Percentiles rank a stretch among this genome's conserved stretches.
These are phyloP conservation scores for Pseudognaphalium luteoalbum DNA, from an alignment of 129 eudicot genomes.

Conservation along the genomic window DNA sequence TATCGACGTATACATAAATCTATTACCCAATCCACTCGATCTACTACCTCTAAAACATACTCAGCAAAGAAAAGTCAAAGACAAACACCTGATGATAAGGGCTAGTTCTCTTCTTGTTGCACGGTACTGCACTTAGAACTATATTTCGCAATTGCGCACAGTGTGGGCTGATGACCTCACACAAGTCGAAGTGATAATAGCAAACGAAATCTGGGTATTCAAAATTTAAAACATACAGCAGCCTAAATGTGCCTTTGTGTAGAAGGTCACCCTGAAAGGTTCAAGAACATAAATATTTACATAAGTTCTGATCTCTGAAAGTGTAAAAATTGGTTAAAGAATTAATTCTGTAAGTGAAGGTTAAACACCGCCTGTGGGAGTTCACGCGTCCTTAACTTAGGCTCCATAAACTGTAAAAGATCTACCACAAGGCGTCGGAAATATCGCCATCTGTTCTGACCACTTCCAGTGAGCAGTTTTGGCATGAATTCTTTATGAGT, in stretches of 20 bases:
- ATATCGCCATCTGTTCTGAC: constrained; percentile 72
- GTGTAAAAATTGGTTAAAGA: background rate
- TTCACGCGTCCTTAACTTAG: constrained; percentile 61
- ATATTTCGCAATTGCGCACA: constrained; percentile 78
- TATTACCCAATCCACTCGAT: background rate
- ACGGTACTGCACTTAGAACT: constrained; percentile 72
- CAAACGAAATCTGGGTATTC: constrained; percentile 84
- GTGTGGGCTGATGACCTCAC: constrained; percentile 67
- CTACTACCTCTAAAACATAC: background rate
- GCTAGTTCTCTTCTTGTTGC: constrained; percentile 73
- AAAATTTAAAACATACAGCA: constrained; percentile 62
- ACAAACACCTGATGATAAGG: constrained; percentile 65
- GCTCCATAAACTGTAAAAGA: constrained; percentile 74
- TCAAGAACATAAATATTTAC: constrained; percentile 4
- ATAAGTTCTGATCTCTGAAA: background rate
- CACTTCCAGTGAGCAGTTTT: constrained; percentile 53
- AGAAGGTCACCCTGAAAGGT: constrained; percentile 62
- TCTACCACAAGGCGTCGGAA: constrained; percentile 64
- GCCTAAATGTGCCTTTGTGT: constrained; percentile 63
- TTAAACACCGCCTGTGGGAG: constrained; percentile 61
- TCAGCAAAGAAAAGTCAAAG: constrained; percentile 6
- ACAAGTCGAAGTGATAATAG: constrained; percentile 74
- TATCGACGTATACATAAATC: background rate
- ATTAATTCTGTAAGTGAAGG: background rate
- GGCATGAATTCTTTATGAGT: constrained; percentile 84